Evolutionary conservation across 345 rosid species (phyloP).

Genomic region (Acer campestre): DNA sequence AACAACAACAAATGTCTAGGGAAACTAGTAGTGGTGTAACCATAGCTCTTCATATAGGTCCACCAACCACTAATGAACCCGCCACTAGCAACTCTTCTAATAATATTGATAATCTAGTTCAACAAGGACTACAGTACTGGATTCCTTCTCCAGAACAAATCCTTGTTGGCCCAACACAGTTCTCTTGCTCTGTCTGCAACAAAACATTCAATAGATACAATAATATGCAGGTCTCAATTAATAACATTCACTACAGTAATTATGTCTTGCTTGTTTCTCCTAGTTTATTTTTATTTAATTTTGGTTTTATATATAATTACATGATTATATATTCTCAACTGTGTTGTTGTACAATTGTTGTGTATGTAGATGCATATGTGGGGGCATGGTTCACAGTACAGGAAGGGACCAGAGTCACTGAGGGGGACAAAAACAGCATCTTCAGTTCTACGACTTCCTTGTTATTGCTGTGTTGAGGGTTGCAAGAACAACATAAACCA

Average conservation of each 20-base stretch:
- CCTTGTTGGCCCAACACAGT: slow-evolving; percentile 93
- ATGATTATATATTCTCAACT: neutral
- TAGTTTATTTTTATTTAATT: neutral
- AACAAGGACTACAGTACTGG: slow-evolving; percentile 70
- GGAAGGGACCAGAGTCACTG: slow-evolving; percentile 80
- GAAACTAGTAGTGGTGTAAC: slow-evolving; percentile 47
- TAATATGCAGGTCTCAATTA: slow-evolving; percentile 76
- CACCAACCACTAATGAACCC: slow-evolving; percentile 34
- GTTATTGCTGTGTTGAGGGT: slow-evolving; percentile 80
- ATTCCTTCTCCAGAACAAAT: slow-evolving; percentile 86
- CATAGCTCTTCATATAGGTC: slow-evolving; percentile 74
- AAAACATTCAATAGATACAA: slow-evolving; percentile 89
- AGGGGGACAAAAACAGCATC: slow-evolving; percentile 71
- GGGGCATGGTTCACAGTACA: slow-evolving; percentile 93
- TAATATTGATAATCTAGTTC: slow-evolving; percentile 26
- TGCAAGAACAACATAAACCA: slow-evolving; percentile 88
- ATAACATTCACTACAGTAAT: neutral
- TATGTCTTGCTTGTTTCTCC: too few species aligned
- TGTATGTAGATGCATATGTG: slow-evolving; percentile 84
- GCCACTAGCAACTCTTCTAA: slow-evolving; percentile 33
- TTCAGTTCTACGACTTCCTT: slow-evolving; percentile 69
- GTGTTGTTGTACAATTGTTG: neutral
- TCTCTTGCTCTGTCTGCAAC: slow-evolving; percentile 86
- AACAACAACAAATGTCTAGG: slow-evolving; percentile 7
- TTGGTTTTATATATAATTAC: neutral